phyloP scores from a whole-genome alignment of 2,329 filamentous ascomycete species.

The Trichophyton rubrum region DNA sequence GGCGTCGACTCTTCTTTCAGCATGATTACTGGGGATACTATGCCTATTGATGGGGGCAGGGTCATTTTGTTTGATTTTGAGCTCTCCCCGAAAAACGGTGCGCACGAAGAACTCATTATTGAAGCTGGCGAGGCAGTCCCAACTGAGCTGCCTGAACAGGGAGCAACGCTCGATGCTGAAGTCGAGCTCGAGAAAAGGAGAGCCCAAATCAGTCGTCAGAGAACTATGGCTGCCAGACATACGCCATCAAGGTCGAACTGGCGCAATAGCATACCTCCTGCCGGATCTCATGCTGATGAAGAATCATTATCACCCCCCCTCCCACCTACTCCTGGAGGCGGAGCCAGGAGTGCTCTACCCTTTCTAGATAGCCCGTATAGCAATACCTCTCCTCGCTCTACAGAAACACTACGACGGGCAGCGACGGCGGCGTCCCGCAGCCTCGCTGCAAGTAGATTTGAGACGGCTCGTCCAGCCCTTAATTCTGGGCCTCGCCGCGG shows the following conservation, averaged over 20 bases:
- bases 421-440: conserved; percentile 63
- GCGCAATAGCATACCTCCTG: conserved; percentile 18
- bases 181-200: conserved; percentile 66
- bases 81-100: conserved; percentile 46
- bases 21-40: conserved; percentile 55
- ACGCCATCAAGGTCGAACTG: not conserved
- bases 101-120: conserved; percentile 49
- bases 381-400: conserved; percentile 58
- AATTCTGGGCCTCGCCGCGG: conserved; percentile 25
- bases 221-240: conserved; percentile 26
- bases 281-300: conserved; percentile 5
- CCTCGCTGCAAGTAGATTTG: conserved; percentile 35
- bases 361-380: conserved; percentile 60
- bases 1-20: conserved; percentile 44
- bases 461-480: conserved; percentile 8
- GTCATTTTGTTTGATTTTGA: conserved; percentile 63
- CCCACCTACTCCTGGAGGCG: conserved; percentile 15
- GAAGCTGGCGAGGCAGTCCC: conserved; percentile 61
- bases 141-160: conserved; percentile 59
- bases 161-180: conserved; percentile 61
- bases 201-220: conserved; percentile 54
- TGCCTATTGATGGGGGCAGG: conserved; percentile 67
- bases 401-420: conserved; percentile 56
- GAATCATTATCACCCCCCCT: conserved; percentile 20
- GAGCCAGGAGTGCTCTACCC: conserved; percentile 34